These are phyloP conservation scores for Acacia pycnantha DNA, from an alignment of 331 rosid species.

Conservation along the genomic window DNA sequence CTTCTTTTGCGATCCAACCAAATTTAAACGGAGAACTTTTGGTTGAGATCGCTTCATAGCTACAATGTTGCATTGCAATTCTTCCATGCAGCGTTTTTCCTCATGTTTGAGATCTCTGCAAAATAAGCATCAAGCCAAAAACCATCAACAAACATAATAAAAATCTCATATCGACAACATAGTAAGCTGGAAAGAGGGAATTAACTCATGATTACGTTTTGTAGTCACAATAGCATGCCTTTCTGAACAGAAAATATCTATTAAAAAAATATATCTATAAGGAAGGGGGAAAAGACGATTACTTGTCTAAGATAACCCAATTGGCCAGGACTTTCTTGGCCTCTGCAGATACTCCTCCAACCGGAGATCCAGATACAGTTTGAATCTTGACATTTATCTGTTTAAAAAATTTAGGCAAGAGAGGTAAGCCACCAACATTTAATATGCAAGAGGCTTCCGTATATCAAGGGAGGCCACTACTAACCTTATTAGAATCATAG, in stretches of 20 bases:
- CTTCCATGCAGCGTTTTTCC: slow-evolving; percentile 92
- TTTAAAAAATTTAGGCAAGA: not conserved
- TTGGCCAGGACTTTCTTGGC: slow-evolving; percentile 77
- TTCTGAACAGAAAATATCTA: not conserved
- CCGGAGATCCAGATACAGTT: slow-evolving; percentile 87
- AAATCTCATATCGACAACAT: slow-evolving; percentile 18
- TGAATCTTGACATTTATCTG: slow-evolving; percentile 92
- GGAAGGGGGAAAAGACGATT: slow-evolving; percentile 25
- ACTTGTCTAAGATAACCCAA: slow-evolving; percentile 98
- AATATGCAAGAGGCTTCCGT: not conserved
- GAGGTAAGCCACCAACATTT: slow-evolving; percentile 1
- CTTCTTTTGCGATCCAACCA: slow-evolving; percentile 69
- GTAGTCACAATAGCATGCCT: slow-evolving; percentile 8
- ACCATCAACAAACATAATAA: not conserved
- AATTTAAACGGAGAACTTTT: slow-evolving; percentile 88
- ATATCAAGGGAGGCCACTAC: slow-evolving; percentile 14
- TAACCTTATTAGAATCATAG: slow-evolving; percentile 92
- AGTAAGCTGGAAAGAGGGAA: not conserved
- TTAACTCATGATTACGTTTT: not conserved
- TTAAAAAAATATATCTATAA: not conserved
- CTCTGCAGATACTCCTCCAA: slow-evolving; percentile 88
- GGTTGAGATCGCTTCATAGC: slow-evolving; percentile 92
- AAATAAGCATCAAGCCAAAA: slow-evolving; percentile 14
- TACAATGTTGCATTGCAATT: slow-evolving; percentile 92
- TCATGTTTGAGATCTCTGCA: slow-evolving; percentile 88